These are phyloP conservation scores for Saturnispora bothae DNA, from an alignment of 805 yeast genomes.

Conservation along the genomic window DNA sequence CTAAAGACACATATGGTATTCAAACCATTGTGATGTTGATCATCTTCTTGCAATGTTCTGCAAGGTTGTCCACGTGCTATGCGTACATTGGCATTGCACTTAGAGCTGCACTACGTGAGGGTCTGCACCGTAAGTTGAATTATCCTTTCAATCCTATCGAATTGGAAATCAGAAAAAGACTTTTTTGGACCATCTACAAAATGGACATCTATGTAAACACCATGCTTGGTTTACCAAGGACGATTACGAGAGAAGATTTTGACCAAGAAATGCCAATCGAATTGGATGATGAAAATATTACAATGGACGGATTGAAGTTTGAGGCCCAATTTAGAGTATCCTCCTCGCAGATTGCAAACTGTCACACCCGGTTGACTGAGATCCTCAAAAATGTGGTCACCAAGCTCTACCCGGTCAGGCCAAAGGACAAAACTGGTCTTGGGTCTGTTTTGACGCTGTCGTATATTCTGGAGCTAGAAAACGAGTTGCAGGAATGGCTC, in stretches of 20 bases:
- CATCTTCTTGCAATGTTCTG: conserved; percentile 78
- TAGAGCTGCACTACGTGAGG: conserved; percentile 72
- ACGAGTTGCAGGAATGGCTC: conserved; percentile 63
- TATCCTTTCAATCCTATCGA: conserved; percentile 65
- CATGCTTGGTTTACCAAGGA: conserved; percentile 74
- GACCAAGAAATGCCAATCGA: conserved; percentile 83
- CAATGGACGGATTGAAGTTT: conserved; percentile 44
- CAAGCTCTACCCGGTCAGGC: conserved; percentile 65
- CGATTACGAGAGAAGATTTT: conserved; percentile 65
- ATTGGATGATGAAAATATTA: conserved; percentile 78
- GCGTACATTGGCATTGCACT: conserved; percentile 84
- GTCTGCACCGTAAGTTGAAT: conserved; percentile 65
- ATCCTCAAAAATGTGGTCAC: conserved; percentile 63
- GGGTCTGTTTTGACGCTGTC: conserved; percentile 14
- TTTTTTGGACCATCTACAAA: conserved; percentile 84
- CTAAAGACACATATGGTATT: conserved; percentile 70
- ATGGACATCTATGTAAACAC: conserved; percentile 87
- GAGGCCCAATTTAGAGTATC: conserved; percentile 42
- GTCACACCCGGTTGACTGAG: conserved; percentile 66
- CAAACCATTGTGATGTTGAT: conserved; percentile 84
- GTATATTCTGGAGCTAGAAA: conserved; percentile 52
- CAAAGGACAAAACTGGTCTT: conserved; percentile 18
- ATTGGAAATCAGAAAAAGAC: conserved; percentile 69
- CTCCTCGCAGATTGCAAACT: conserved; percentile 72
- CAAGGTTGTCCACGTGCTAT: conserved; percentile 77